Base-by-base conservation (phyloP, 345 rosid species). In the Citrus medica region DNA sequence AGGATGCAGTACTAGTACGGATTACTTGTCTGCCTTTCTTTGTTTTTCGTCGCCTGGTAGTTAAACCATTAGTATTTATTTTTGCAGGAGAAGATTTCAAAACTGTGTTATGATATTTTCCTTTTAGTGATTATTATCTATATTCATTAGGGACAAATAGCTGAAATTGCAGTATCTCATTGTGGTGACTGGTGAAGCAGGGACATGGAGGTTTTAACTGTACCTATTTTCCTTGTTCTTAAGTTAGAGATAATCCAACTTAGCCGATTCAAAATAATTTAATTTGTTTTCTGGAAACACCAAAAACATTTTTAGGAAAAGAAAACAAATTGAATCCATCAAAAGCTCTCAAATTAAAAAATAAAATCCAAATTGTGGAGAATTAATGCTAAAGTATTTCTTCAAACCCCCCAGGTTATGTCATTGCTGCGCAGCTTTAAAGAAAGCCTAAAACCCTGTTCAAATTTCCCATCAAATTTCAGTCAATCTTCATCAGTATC, bases 371-470 rank as follows among this genome's bases (percentile, higher is more conserved):
- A 0, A 38, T 67, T 21, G 3, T 30, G 7, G 14, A 58, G 8
- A 59, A 71, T 60, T 24, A 65, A 16, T 25, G 12, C 77, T 7
- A 60, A 24, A 4, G 38, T 25, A 2, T 28, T 21, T 33, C 19
- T 46, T 3, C 4, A 56, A 74, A 51, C 14, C 28, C 59, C 59
- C 74, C 69, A 88, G 86, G 93, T 86, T 88, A 88, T 89, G 96
- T 87, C 91, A 59, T 83, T 85, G 67, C 82, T 89, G 66, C 90
- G 78, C 78, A 78, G 72, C 33, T 90, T 89, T 69, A 92, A 93
- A 84, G 91, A 92, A 86, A 88, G 89, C 46, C 87, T 95, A 35
- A 92, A 88, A 77, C 96, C 92, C 70, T 95, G 97, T 76, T 73
- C 89, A 2, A 79, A 33, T 72, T 64, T 82, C 48, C 55, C 82